Evolutionary conservation across 2,329 filamentous ascomycete genomes (phyloP).

Genomic region (Trichoderma gracile): DNA sequence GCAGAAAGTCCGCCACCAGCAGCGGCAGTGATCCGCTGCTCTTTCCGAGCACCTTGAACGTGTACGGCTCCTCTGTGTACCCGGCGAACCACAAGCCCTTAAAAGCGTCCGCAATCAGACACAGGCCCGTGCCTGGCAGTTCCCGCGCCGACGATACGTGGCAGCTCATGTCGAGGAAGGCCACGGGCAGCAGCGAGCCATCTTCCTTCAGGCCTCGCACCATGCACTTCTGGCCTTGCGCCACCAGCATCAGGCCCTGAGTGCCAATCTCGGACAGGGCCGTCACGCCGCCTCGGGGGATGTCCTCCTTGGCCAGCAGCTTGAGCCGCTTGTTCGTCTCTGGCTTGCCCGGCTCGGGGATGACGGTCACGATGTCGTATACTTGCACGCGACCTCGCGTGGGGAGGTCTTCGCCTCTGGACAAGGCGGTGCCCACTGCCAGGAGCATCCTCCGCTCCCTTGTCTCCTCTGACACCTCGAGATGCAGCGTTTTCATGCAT

Average conservation of each 20-base stretch:
- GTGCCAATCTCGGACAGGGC: conserved; percentile 81
- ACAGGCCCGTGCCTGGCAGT: conserved; percentile 79
- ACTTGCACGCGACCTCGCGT: conserved; percentile 84
- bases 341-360: conserved; percentile 80
- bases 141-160: conserved; percentile 86
- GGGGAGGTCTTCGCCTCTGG: conserved; percentile 87
- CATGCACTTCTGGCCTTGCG: conserved; percentile 97
- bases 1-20: conserved; percentile 81
- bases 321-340: conserved; percentile 87
- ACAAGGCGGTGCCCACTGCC: conserved; percentile 79
- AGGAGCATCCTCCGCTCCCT: conserved; percentile 83
- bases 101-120: conserved; percentile 83
- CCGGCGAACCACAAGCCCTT: conserved; percentile 96
- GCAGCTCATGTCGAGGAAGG: conserved; percentile 97
- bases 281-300: conserved; percentile 87
- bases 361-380: conserved; percentile 88
- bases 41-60: conserved; percentile 90
- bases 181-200: conserved; percentile 85
- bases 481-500: conserved; percentile 76
- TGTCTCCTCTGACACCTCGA: conserved; percentile 89
- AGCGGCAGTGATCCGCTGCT: conserved; percentile 76
- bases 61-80: conserved; percentile 95
- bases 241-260: conserved; percentile 83
- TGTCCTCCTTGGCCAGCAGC: conserved; percentile 83
- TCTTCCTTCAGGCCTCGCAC: conserved; percentile 95